Percentiles rank a stretch among this genome's conserved stretches.
These are phyloP conservation scores for Mycena albidolilacea DNA, from an alignment of 768 basidiomycete genomes.

Conservation along the genomic window DNA sequence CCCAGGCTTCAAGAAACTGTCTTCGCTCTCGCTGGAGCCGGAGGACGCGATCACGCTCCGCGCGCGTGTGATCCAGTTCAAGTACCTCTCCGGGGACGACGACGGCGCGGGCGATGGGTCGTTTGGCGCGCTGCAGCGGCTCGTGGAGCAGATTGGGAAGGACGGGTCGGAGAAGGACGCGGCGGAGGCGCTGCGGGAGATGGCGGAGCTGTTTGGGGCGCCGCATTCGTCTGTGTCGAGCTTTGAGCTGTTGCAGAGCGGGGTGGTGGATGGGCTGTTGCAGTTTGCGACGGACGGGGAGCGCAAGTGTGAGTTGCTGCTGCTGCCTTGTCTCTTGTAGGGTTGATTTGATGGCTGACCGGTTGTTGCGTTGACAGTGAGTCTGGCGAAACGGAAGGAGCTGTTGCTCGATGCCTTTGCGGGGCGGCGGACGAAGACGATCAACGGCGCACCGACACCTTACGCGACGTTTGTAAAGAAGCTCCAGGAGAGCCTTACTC, in stretches of 20 bases:
- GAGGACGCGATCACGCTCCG: slow-evolving; percentile 94
- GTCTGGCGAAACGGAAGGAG: slow-evolving; percentile 76
- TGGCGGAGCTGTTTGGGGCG: slow-evolving; percentile 87
- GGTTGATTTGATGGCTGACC: slow-evolving; percentile 6
- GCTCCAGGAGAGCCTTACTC: slow-evolving; percentile 93
- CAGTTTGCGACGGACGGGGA: slow-evolving; percentile 82
- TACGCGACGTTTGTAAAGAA: slow-evolving; percentile 92
- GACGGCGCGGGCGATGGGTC: slow-evolving; percentile 72
- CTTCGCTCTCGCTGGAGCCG: slow-evolving; percentile 80
- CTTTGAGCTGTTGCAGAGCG: slow-evolving; percentile 95
- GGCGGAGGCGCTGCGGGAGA: slow-evolving; percentile 72
- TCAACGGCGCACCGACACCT: slow-evolving; percentile 64
- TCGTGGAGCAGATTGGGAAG: slow-evolving; percentile 76
- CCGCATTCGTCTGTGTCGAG: slow-evolving; percentile 89
- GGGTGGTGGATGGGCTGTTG: slow-evolving; percentile 89
- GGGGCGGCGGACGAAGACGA: slow-evolving; percentile 61
- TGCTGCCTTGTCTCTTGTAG: slow-evolving; percentile 1
- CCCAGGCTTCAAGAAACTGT: slow-evolving; percentile 78
- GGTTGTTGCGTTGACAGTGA: slow-evolving; percentile 61
- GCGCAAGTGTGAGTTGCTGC: slow-evolving; percentile 64
- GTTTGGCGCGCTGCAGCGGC: slow-evolving; percentile 71
- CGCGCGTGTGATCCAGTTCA: slow-evolving; percentile 91
- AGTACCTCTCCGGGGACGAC: slow-evolving; percentile 75
- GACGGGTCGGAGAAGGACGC: slow-evolving; percentile 76
- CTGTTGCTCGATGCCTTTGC: slow-evolving; percentile 87